Evolutionary conservation across 331 rosid genomes (phyloP).

Genomic region (Erythrophleum ivorense): DNA sequence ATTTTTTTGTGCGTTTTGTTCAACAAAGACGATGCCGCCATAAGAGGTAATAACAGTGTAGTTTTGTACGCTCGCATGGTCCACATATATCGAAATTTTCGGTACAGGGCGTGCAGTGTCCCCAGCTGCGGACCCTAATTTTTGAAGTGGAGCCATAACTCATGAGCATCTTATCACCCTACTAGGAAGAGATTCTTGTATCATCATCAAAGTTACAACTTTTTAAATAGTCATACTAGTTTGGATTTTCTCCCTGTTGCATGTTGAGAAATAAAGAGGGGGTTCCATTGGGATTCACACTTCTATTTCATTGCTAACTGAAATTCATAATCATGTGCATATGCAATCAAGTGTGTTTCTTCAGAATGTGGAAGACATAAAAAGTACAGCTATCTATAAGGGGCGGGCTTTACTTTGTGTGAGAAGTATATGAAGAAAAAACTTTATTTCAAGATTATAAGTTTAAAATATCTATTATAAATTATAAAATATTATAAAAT

Average conservation of each 20-base stretch:
- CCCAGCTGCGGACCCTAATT: neutral
- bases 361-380: neutral
- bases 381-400: neutral
- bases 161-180: neutral
- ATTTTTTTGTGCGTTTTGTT: neutral
- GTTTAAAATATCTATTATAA: no score
- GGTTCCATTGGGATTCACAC: neutral
- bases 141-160: neutral
- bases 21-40: neutral
- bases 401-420: no score
- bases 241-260: constrained; percentile 4
- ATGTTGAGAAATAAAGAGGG: neutral
- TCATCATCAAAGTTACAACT: neutral
- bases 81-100: neutral
- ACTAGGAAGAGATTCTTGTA: neutral
- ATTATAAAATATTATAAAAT: no score
- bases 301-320: neutral
- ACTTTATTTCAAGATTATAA: no score
- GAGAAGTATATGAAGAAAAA: no score
- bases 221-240: neutral
- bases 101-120: neutral
- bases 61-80: neutral
- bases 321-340: neutral
- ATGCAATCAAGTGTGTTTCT: neutral
- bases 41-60: neutral